These are phyloP conservation scores for Hygrocybe coccinea DNA, from an alignment of 768 basidiomycete species.

Conservation along the genomic window DNA sequence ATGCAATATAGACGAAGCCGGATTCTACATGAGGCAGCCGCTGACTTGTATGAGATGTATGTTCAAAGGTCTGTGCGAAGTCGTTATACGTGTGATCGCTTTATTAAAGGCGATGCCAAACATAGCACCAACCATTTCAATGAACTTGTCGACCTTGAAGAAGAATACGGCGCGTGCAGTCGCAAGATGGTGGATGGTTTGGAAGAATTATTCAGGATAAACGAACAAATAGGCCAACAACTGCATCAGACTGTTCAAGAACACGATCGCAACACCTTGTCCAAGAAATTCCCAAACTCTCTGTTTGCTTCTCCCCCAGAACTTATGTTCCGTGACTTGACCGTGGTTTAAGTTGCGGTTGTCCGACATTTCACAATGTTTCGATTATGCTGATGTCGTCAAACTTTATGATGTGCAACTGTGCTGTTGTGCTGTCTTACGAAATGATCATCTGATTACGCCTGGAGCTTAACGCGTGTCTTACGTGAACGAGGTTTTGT, in stretches of 20 bases:
- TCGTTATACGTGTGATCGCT: conserved; percentile 4
- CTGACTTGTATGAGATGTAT: conserved; percentile 43
- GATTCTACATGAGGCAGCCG: conserved; percentile 44
- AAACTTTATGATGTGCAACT: no score
- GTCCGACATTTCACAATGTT: no score
- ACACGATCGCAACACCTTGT: conserved; percentile 45
- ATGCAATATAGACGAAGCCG: conserved; percentile 41
- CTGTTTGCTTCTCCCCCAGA: conserved; percentile 34
- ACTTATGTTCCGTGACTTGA: conserved; percentile 8
- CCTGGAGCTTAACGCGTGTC: no score
- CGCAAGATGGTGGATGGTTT: conserved; percentile 36
- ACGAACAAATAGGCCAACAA: conserved; percentile 31
- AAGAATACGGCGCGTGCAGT: conserved; percentile 45
- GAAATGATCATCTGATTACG: no score
- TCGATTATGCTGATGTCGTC: no score
- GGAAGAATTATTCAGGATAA: conserved; percentile 40
- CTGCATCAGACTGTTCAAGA: conserved; percentile 40
- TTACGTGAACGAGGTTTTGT: no score
- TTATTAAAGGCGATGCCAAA: background rate
- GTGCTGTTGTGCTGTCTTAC: no score
- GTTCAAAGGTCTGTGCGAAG: conserved; percentile 36
- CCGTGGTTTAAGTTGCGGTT: background rate
- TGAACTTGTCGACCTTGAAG: conserved; percentile 49
- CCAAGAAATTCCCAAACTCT: conserved; percentile 46
- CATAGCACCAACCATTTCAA: conserved; percentile 50